Evolutionary conservation across 768 basidiomycete species (phyloP), one percentile per base, ranked within the genome.

Genomic region (Chalciporus piperatus): DNA sequence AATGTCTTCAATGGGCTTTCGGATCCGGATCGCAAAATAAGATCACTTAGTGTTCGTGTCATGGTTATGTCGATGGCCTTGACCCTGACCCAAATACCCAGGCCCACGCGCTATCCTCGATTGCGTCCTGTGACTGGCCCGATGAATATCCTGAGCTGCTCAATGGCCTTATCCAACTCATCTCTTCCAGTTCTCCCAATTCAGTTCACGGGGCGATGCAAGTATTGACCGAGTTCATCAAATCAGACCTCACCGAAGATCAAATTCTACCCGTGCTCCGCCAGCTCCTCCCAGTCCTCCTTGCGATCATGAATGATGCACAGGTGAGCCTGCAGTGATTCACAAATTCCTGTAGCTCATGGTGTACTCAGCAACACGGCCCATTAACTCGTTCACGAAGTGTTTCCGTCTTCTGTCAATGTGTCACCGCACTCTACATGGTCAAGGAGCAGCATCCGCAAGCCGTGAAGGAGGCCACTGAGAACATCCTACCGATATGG

Each of bases 141-240:
- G 94, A 97, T 70, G 92, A 95, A 76, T 98, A 92, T 66, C 92
- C 95, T 0, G 84, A 89, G 42, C 80, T 98, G n/a, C 77, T 98
- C 32, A 75, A 75, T 40, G 75, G 79, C 41, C 79, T 99, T 17
- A 83, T 98, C 54, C 70, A 71, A 30, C 80, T 96, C 10, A 78
- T 98, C 22, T 85, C 87, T 3, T 87, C 89, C 3, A 77, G 74
- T 40, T 83, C 84, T 3, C 71, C 88, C 1, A 78, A 83, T 51
- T 79, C 90, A 6, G 89, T 97, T 6, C 94, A 98, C 69, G 97
- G 97, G 20, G 88, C 95, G 20, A 93, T 99, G 90, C 86, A 94
- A 67, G 90, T 98, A 19, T 83, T 99, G 62, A 86, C 87, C 9
- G 97, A 99, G 62, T 95, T 98, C 68, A 89, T 96, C 63, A 87